Conservation (phyloP, 1,139 yeast genomes). For the Kodamaea arcana region DNA sequence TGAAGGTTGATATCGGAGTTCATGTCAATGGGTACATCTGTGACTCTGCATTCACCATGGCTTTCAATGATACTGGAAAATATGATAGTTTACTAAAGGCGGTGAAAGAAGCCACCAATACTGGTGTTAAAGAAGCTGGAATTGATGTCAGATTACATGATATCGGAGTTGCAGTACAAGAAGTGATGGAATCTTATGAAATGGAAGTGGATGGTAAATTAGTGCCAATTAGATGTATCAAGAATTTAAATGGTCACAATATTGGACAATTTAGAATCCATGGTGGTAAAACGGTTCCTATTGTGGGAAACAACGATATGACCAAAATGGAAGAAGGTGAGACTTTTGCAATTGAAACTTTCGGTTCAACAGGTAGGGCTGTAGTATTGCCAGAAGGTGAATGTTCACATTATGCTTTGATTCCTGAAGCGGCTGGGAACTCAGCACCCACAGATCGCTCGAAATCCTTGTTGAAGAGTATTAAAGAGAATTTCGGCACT, state of each 20-base stretch:
- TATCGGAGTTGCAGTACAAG: conserved; percentile 94
- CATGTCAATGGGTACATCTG: conserved; percentile 95
- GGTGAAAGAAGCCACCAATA: conserved; percentile 87
- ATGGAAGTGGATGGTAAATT: conserved; percentile 84
- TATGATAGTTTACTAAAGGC: conserved; percentile 80
- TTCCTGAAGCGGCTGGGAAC: conserved; percentile 39
- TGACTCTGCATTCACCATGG: conserved; percentile 92
- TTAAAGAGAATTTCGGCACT: conserved; percentile 83
- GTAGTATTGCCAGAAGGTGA: conserved; percentile 85
- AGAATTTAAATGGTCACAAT: conserved; percentile 92
- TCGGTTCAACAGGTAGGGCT: conserved; percentile 95
- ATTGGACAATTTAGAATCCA: conserved; percentile 82
- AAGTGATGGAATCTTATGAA: conserved; percentile 95
- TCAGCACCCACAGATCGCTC: conserved; percentile 62
- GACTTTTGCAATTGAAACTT: conserved; percentile 95
- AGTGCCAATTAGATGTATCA: conserved; percentile 81
- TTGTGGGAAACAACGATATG: conserved; percentile 86
- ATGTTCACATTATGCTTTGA: conserved; percentile 85
- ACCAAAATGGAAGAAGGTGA: conserved; percentile 99
- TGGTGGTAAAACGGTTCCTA: conserved; percentile 95
- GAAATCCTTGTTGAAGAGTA: conserved; percentile 58
- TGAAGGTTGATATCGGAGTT: conserved; percentile 97
- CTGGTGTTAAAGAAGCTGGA: conserved; percentile 91
- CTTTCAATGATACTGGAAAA: conserved; percentile 66
- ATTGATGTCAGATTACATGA: conserved; percentile 94